phyloP scores from a whole-genome alignment of 345 rosid genomes.

The Acer campestre region DNA sequence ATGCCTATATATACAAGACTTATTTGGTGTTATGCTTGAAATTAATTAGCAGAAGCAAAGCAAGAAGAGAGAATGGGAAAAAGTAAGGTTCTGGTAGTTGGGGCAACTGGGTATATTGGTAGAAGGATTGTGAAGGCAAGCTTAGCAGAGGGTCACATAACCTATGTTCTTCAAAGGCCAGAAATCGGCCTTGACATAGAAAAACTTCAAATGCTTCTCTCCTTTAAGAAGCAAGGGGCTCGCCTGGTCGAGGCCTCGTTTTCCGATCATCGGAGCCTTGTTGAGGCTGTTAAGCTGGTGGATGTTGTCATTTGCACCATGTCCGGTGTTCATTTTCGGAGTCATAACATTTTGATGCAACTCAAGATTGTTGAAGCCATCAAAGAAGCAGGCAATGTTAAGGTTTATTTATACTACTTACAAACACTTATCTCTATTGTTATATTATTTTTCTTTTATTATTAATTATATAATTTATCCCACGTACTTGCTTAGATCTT shows the following conservation, averaged over 20 bases:
- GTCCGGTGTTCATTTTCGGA: slow-evolving; percentile 64
- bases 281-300: slow-evolving; percentile 49
- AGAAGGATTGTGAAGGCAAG: slow-evolving; percentile 62
- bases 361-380: slow-evolving; percentile 66
- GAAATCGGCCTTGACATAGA: slow-evolving; percentile 70
- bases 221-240: slow-evolving; percentile 62
- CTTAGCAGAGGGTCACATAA: slow-evolving; percentile 51
- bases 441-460: not conserved
- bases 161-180: slow-evolving; percentile 56
- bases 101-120: slow-evolving; percentile 66
- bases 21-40: not conserved
- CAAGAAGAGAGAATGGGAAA: slow-evolving; percentile 25
- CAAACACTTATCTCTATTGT: not conserved
- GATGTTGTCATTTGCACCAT: slow-evolving; percentile 68
- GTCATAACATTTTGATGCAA: slow-evolving; percentile 58
- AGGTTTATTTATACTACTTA: slow-evolving; percentile 30
- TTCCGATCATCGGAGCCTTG: slow-evolving; percentile 47
- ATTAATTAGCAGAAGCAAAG: not conserved
- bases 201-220: slow-evolving; percentile 51
- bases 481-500: too few relatives aligned
- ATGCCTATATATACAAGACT: too few relatives aligned
- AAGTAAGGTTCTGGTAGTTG: slow-evolving; percentile 62
- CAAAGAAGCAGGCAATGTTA: slow-evolving; percentile 65
- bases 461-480: too few relatives aligned
- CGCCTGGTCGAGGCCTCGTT: slow-evolving; percentile 49